Conservation (phyloP, 106 monocot species). For the Phalaenopsis aphrodite region DNA sequence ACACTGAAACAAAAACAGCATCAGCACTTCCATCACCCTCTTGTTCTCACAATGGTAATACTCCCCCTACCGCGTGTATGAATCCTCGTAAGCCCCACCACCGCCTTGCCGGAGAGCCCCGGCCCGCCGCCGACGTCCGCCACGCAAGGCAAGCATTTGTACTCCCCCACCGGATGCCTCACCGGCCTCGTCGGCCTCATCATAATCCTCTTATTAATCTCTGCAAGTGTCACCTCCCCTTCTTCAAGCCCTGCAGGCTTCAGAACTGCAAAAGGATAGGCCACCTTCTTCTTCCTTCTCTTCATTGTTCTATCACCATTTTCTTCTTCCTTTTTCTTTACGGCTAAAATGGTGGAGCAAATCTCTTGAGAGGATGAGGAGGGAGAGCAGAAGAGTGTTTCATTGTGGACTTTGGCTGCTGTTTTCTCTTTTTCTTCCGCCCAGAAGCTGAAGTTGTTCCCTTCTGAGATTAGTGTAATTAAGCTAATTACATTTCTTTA, state of each 20-base stretch:
- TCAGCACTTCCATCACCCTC: constrained; percentile 32
- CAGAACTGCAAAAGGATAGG: constrained; percentile 68
- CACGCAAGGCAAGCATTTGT: constrained; percentile 43
- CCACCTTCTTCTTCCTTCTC: constrained; percentile 31
- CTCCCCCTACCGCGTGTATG: constrained; percentile 84
- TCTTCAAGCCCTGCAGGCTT: constrained; percentile 61
- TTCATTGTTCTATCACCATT: background rate
- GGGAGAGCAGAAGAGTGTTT: background rate
- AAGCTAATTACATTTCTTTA: background rate
- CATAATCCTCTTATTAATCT: constrained; percentile 68
- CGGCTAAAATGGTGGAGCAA: background rate
- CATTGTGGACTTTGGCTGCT: background rate
- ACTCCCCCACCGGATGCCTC: constrained; percentile 80
- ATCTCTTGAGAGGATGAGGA: background rate
- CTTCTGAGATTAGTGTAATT: background rate
- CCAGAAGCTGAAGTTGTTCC: background rate
- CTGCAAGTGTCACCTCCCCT: constrained; percentile 60
- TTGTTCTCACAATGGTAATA: constrained; percentile 88
- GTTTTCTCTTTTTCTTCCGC: background rate
- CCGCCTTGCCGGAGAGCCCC: constrained; percentile 79
- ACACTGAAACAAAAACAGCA: no score
- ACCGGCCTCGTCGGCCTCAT: constrained; percentile 72
- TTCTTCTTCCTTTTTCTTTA: background rate
- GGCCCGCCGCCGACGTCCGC: constrained; percentile 22
- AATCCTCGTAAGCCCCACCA: constrained; percentile 81